Evolutionary conservation across 2,329 filamentous ascomycete genomes (phyloP).

Genomic region (Botrytis fabae): DNA sequence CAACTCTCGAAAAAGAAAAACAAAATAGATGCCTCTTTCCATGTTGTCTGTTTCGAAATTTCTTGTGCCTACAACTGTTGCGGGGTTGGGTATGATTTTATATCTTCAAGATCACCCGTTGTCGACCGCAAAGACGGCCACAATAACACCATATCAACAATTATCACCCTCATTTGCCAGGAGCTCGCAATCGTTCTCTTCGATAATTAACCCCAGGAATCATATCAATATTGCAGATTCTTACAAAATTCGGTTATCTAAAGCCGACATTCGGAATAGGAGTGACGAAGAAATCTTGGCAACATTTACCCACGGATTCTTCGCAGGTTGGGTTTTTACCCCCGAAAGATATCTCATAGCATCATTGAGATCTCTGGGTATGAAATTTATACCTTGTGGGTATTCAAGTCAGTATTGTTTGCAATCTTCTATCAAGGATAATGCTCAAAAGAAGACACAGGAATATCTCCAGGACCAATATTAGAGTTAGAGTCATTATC

Average conservation of each 20-base stretch:
- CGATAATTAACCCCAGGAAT: not conserved
- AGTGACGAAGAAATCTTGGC: constrained; percentile 23
- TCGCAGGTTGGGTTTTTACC: constrained; percentile 28
- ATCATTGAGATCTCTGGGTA: constrained; percentile 10
- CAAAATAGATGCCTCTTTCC: not conserved
- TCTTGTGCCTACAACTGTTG: not conserved
- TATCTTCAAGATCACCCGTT: constrained; percentile 10
- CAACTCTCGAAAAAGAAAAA: not conserved
- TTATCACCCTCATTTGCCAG: not conserved
- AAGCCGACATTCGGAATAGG: not conserved
- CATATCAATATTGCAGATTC: not conserved
- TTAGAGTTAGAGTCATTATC: constrained; percentile 10
- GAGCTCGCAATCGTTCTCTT: not conserved
- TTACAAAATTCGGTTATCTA: not conserved
- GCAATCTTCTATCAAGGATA: not conserved
- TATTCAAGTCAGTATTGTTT: constrained; percentile 24
- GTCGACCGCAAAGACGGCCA: not conserved
- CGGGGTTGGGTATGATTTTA: not conserved
- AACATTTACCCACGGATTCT: constrained; percentile 29
- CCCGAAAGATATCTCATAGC: constrained; percentile 25
- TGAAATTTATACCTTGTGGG: constrained; percentile 18
- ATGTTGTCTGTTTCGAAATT: not conserved
- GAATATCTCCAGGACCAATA: constrained; percentile 11
- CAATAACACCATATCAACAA: not conserved
- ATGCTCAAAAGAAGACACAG: not conserved